Base-by-base conservation (phyloP, 2,329 filamentous ascomycete genomes). In the Cordyceps farinosa region DNA sequence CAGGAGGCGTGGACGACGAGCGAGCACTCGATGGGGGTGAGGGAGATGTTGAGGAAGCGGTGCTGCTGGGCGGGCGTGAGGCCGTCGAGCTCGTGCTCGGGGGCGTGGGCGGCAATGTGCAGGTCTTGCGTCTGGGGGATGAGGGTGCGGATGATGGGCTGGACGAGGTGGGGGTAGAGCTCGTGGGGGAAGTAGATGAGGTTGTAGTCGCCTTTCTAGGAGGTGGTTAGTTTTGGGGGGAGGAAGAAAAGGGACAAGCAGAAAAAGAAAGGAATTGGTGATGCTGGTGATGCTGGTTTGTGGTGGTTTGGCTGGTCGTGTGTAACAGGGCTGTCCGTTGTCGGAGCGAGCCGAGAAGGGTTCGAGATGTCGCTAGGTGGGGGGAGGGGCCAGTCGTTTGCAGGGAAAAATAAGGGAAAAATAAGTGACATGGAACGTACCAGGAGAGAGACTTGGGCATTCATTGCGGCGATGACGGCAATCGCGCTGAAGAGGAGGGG, bases 11-110 rank as follows among this genome's bases (percentile, higher is more conserved):
- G 90, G 73, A 94, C 98, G 61, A 96, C 92, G 59, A 99, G 84
- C 4, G 92, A 97, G 77, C 92, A 96, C 76, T 97, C 95, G 62
- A 96, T 85, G 0, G 92, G 91, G 0, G 93, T 98, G 70, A 98
- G 85, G 66, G 91, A 96, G 69, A 99, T 87, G 75, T 98, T 98
- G 74, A 97, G 84, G 75, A 99, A 98, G 51, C 87, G 87, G 76
- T 95, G 90, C 72, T 83, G 83, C 66, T 80, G 78, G 66, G 84
- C 82, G 50, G 76, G 66, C 3, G 79, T 81, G 50, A 84, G 75
- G 22, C 80, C 82, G 65, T 82, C 78, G 51, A 80, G 72, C 50
- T 74, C 71, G 55, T 73, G 72, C 65, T 77, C 72, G 56, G 75
- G 70, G 29, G 72, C 73, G 59, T 74, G 73, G 63, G 64, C 65